phyloP scores from a whole-genome alignment of 225 moss, liverwort and hornwort species.

The Asterella californica region DNA sequence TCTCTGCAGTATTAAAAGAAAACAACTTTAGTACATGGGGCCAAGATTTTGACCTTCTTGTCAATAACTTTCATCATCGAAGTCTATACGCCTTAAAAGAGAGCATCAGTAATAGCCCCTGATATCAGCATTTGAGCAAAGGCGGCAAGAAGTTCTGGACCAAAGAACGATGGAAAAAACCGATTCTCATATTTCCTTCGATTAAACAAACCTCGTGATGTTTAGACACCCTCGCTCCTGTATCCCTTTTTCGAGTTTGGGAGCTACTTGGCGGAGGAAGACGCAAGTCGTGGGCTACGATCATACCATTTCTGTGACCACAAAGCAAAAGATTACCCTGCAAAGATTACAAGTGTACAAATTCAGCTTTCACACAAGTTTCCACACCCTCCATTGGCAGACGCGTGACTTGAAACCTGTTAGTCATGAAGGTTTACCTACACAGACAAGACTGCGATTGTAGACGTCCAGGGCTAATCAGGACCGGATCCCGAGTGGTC shows the following conservation, averaged over 20 bases:
- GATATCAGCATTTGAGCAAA: background rate
- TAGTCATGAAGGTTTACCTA: background rate
- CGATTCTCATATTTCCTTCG: background rate
- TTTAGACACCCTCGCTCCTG: background rate
- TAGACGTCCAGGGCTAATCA: background rate
- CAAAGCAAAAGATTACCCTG: conserved; percentile 79
- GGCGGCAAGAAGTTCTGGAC: background rate
- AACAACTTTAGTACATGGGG: background rate
- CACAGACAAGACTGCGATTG: background rate
- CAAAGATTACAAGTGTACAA: background rate
- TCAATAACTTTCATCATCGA: background rate
- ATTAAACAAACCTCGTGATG: background rate
- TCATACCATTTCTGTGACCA: conserved; percentile 84
- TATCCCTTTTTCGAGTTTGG: background rate
- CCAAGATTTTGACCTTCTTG: background rate
- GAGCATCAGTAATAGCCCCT: too few relatives aligned
- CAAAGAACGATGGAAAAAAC: background rate
- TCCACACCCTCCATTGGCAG: too few relatives aligned
- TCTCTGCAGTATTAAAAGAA: conserved; percentile 34
- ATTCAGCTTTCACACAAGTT: background rate
- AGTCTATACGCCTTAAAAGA: background rate
- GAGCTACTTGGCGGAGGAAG: background rate
- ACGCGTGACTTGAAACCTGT: background rate
- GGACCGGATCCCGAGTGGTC: background rate
- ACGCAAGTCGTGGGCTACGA: conserved; percentile 72